Evolutionary conservation across 257 asterid genomes (phyloP).

Genomic region (Solanum pennellii): DNA sequence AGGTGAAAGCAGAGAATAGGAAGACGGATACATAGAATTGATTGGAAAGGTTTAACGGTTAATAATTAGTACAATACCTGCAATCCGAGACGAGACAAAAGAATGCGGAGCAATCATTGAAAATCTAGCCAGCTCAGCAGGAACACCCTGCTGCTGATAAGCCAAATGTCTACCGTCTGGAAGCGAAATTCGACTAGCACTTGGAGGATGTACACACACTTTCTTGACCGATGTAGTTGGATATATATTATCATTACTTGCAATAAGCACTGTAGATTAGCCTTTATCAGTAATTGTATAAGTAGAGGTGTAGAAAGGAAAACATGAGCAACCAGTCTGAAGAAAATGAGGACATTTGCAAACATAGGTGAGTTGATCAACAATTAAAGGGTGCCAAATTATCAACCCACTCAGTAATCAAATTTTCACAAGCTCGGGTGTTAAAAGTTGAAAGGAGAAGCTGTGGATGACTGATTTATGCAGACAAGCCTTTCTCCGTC

Average conservation of each 20-base stretch:
- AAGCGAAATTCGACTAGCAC: conserved; percentile 65
- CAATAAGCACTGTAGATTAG: conserved; percentile 68
- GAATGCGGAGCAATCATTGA: conserved; percentile 67
- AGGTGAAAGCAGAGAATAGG: background rate
- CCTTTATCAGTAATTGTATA: background rate
- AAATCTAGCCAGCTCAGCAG: conserved; percentile 67
- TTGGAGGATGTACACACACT: conserved; percentile 61
- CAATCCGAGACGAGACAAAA: conserved; percentile 86
- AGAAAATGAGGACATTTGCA: background rate
- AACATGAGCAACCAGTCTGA: background rate
- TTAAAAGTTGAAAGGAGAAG: background rate
- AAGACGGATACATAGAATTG: background rate
- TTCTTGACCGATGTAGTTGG: conserved; percentile 43
- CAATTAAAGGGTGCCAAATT: background rate
- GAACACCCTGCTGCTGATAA: conserved; percentile 75
- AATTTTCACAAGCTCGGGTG: background rate
- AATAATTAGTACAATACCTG: conserved; percentile 37
- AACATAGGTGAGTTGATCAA: background rate
- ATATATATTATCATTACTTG: conserved; percentile 35
- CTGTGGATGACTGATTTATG: background rate
- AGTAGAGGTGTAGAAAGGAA: background rate
- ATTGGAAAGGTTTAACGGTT: background rate
- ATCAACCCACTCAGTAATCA: background rate
- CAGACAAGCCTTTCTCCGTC: background rate
- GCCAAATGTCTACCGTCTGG: conserved; percentile 91